Conservation (phyloP, 495 filamentous ascomycete genomes). For the Aspergillus affinis region DNA sequence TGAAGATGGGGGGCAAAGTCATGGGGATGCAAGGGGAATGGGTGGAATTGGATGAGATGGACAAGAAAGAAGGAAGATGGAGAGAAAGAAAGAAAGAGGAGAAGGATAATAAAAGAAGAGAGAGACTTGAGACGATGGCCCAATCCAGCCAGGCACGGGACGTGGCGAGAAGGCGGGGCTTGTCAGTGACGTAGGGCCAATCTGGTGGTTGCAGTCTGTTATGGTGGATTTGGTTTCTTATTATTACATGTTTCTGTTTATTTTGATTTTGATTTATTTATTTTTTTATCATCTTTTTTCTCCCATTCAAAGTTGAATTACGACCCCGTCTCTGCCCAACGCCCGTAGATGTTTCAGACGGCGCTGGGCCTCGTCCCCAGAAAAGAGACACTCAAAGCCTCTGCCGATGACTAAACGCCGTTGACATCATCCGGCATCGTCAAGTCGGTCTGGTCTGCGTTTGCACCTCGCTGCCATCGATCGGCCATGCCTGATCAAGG, state of each 20-base stretch:
- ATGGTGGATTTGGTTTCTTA: too few relatives aligned
- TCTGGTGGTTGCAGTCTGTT: too few relatives aligned
- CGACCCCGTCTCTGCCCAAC: background rate
- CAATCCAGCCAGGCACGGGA: constrained; percentile 6
- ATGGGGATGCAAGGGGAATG: constrained; percentile 9
- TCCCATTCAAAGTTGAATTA: background rate
- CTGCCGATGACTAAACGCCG: background rate
- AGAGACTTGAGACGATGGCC: constrained; percentile 4
- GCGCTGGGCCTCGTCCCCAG: too few relatives aligned
- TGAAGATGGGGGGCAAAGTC: constrained; percentile 10
- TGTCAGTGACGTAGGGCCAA: constrained; percentile 12
- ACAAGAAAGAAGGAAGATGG: constrained; percentile 15
- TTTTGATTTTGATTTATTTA: too few relatives aligned
- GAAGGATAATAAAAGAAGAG: constrained; percentile 14
- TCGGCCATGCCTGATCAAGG: background rate
- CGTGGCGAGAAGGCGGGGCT: constrained; percentile 15
- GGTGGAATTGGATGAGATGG: constrained; percentile 16
- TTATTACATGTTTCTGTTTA: too few relatives aligned
- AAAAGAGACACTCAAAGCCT: too few relatives aligned
- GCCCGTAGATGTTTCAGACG: background rate
- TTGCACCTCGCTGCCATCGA: background rate
- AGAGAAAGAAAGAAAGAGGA: constrained; percentile 10
- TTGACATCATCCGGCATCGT: constrained; percentile 6
- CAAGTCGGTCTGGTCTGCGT: background rate
- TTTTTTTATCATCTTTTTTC: background rate